phyloP scores from a whole-genome alignment of 2,329 filamentous ascomycete genomes.

The Tolypocladium ophioglossoides region DNA sequence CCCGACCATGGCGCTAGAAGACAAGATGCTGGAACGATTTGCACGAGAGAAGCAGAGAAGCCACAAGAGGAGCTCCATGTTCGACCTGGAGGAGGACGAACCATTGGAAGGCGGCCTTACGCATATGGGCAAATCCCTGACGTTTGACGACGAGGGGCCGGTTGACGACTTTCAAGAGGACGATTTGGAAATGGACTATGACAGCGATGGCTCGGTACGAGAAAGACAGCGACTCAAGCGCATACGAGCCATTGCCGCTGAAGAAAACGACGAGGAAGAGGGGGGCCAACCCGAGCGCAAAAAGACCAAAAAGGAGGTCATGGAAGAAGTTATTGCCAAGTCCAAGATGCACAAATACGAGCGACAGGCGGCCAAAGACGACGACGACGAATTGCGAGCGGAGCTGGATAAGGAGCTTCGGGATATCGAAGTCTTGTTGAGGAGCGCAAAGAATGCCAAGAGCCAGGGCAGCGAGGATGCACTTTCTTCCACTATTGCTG shows the following conservation, averaged over 20 bases:
- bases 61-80: slow-evolving; percentile 68
- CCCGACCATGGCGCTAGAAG: slow-evolving; percentile 84
- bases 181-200: slow-evolving; percentile 53
- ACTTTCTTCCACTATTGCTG: slow-evolving; percentile 23
- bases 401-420: slow-evolving; percentile 77
- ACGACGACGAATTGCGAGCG: slow-evolving; percentile 78
- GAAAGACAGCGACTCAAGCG: slow-evolving; percentile 46
- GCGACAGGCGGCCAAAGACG: slow-evolving; percentile 82
- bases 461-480: slow-evolving; percentile 12
- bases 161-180: slow-evolving; percentile 73
- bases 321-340: slow-evolving; percentile 96
- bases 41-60: slow-evolving; percentile 74
- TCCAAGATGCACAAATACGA: slow-evolving; percentile 94
- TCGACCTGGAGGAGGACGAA: slow-evolving; percentile 72
- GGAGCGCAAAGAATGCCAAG: slow-evolving; percentile 28
- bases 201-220: slow-evolving; percentile 44
- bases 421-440: slow-evolving; percentile 65
- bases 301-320: slow-evolving; percentile 92
- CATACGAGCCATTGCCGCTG: slow-evolving; percentile 33
- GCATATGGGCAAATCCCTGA: slow-evolving; percentile 69
- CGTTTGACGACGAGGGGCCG: slow-evolving; percentile 43
- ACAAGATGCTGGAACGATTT: slow-evolving; percentile 85
- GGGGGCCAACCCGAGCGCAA: slow-evolving; percentile 65
- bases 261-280: slow-evolving; percentile 36
- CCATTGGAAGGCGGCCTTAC: slow-evolving; percentile 56